Percentiles rank a stretch among this genome's conserved stretches.
phyloP scores from a whole-genome alignment of 2,329 filamentous ascomycete species.

The Aspergillus sclerotialis region DNA sequence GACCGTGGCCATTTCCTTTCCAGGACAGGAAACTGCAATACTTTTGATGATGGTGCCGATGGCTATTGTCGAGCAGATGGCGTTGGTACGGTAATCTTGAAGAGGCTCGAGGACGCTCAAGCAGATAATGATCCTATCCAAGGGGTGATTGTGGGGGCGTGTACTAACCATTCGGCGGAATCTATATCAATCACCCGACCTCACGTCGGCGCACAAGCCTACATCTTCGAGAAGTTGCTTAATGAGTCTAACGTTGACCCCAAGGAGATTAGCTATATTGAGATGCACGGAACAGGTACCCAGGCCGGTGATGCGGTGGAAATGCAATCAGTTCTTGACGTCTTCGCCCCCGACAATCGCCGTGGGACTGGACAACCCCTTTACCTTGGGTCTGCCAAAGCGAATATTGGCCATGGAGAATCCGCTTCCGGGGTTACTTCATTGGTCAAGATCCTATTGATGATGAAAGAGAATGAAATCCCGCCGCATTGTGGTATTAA shows the following conservation, averaged over 20 bases:
- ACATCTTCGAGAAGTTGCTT: constrained; percentile 31
- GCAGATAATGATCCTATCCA: constrained; percentile 40
- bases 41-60: constrained; percentile 43
- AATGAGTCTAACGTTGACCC: constrained; percentile 31
- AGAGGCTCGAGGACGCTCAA: constrained; percentile 44
- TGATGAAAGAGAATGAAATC: constrained; percentile 57
- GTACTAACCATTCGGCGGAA: constrained; percentile 40
- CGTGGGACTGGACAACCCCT: constrained; percentile 25
- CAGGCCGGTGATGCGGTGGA: constrained; percentile 33
- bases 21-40: constrained; percentile 40
- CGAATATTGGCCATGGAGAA: constrained; percentile 41
- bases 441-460: constrained; percentile 58
- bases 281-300: constrained; percentile 36
- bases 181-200: constrained; percentile 42
- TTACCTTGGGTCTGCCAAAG: constrained; percentile 27
- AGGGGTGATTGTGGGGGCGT: constrained; percentile 37
- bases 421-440: constrained; percentile 26
- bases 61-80: constrained; percentile 51
- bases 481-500: constrained; percentile 65
- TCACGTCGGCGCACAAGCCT: constrained; percentile 32
- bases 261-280: constrained; percentile 29
- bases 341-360: constrained; percentile 24
- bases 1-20: constrained; percentile 44
- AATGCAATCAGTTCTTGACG: constrained; percentile 28
- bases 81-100: constrained; percentile 44